phyloP scores from a whole-genome alignment of 2,329 filamentous ascomycete genomes.

The Cladobotryum mycophilum region DNA sequence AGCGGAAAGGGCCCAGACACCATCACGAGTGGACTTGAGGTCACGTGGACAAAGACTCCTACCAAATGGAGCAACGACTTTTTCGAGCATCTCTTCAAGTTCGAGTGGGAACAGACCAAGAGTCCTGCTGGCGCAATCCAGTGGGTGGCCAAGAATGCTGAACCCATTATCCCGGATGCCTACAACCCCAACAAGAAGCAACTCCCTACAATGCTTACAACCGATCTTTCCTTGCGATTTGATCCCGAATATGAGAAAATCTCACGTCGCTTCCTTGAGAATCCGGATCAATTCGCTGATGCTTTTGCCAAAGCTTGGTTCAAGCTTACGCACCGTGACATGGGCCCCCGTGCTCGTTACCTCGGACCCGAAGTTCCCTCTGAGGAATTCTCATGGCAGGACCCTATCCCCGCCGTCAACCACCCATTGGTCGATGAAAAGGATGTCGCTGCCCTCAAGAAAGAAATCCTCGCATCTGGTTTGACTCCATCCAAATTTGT shows the following conservation, averaged over 20 bases:
- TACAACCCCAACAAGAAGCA: slow-evolving; percentile 66
- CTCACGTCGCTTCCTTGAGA: slow-evolving; percentile 59
- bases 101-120: slow-evolving; percentile 71
- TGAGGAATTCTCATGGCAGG: slow-evolving; percentile 68
- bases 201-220: slow-evolving; percentile 69
- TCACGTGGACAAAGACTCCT: slow-evolving; percentile 72
- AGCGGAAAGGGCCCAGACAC: slow-evolving; percentile 64
- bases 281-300: slow-evolving; percentile 63
- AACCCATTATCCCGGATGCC: slow-evolving; percentile 63
- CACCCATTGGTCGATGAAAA: slow-evolving; percentile 53
- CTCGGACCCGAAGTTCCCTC: slow-evolving; percentile 67
- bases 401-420: slow-evolving; percentile 57
- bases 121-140: slow-evolving; percentile 71
- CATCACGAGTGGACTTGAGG: slow-evolving; percentile 72
- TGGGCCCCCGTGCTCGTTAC: slow-evolving; percentile 66
- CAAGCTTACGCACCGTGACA: slow-evolving; percentile 76
- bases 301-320: slow-evolving; percentile 72
- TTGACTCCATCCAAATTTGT: slow-evolving; percentile 57
- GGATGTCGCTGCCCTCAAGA: slow-evolving; percentile 62
- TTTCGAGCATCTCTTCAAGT: slow-evolving; percentile 71
- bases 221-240: slow-evolving; percentile 64
- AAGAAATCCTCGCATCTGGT: slow-evolving; percentile 58
- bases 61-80: slow-evolving; percentile 70
- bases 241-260: slow-evolving; percentile 73
- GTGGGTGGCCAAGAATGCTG: slow-evolving; percentile 66